These are phyloP conservation scores for Boletus sp. DNA, from an alignment of 1,284 basidiomycete species.

Conservation along the genomic window DNA sequence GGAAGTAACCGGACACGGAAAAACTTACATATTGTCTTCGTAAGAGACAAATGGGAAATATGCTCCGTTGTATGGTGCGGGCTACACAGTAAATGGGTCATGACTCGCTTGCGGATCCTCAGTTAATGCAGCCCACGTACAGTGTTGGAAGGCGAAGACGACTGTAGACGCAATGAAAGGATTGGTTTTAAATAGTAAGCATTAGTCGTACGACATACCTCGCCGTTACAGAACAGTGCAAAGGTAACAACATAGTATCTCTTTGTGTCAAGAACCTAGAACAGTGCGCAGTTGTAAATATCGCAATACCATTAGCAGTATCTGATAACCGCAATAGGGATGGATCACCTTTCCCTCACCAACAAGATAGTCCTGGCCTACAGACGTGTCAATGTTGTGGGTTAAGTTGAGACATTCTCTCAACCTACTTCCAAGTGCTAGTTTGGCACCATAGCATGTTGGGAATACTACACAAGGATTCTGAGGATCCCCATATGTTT, in stretches of 20 bases:
- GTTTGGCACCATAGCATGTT: neutral
- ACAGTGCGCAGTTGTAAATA: neutral
- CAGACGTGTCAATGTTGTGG: neutral
- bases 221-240: neutral
- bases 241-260: neutral
- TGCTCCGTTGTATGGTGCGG: slow-evolving; percentile 45
- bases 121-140: slow-evolving; percentile 32
- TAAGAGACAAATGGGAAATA: slow-evolving; percentile 50
- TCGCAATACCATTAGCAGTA: neutral
- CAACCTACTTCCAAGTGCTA: neutral
- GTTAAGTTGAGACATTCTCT: neutral
- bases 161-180: slow-evolving; percentile 36
- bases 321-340: neutral
- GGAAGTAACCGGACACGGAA: neutral
- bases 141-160: slow-evolving; percentile 66
- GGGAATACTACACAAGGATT: neutral
- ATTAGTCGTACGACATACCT: neutral
- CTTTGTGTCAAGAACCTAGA: neutral
- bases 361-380: neutral
- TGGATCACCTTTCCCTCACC: neutral
- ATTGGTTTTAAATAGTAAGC: slow-evolving; percentile 17
- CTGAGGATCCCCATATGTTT: neutral
- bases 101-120: neutral
- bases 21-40: slow-evolving; percentile 59
- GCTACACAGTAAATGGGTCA: slow-evolving; percentile 28